Conservation (phyloP, 257 asterid genomes). For the Coffea eugenioides region DNA sequence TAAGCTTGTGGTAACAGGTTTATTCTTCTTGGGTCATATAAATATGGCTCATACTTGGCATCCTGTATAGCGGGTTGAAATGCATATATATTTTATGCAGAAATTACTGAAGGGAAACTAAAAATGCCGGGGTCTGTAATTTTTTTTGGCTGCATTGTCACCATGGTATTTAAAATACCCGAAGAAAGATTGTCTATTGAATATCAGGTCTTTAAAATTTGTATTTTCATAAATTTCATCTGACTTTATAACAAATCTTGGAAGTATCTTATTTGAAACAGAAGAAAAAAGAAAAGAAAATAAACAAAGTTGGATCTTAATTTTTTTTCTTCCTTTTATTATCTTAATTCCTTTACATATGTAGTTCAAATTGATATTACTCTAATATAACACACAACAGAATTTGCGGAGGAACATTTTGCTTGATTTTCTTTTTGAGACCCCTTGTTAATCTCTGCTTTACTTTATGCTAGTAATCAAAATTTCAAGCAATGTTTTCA, state of each 20-base stretch:
- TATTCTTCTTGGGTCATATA: not conserved
- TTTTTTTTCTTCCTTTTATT: not conserved
- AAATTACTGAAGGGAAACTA: too few relatives aligned
- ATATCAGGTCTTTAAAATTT: not conserved
- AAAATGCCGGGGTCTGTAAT: not conserved
- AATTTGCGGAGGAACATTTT: not conserved
- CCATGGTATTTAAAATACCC: not conserved
- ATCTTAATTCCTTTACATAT: not conserved
- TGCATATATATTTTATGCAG: not conserved
- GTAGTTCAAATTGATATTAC: not conserved
- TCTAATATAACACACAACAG: too few relatives aligned
- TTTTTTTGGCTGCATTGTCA: not conserved
- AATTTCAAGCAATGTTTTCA: constrained; percentile 5
- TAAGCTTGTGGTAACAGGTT: not conserved
- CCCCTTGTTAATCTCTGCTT: not conserved
- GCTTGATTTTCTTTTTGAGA: not conserved
- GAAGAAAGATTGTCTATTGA: not conserved
- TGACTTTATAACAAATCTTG: not conserved
- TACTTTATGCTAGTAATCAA: not conserved
- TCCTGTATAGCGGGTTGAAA: not conserved
- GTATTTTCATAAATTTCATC: not conserved
- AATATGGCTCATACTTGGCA: not conserved
- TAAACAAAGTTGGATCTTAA: not conserved
- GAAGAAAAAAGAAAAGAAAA: not conserved
- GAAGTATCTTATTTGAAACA: not conserved